Evolutionary conservation across 1,284 basidiomycete species (phyloP).

Genomic region (Ceratobasidium sp.): DNA sequence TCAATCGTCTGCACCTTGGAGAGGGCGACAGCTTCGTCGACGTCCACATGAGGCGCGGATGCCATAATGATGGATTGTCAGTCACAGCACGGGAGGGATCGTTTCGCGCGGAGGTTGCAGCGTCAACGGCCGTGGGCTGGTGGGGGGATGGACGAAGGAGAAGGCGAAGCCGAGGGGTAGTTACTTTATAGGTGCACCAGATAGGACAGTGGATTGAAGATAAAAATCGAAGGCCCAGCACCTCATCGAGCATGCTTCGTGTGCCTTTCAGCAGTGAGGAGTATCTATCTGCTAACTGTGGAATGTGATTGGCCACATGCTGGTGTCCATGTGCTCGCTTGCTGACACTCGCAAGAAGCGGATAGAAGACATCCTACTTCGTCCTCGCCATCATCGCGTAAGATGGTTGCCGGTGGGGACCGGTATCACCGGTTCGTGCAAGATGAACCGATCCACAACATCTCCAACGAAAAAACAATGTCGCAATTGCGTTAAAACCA

Average conservation of each 20-base stretch:
- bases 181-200: constrained; percentile 5
- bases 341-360: constrained; percentile 35
- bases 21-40: constrained; percentile 34
- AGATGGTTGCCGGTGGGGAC: neutral
- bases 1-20: constrained; percentile 38
- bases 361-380: constrained; percentile 13
- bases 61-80: constrained; percentile 9
- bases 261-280: constrained; percentile 39
- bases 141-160: constrained; percentile 9
- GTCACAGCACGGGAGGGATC: constrained; percentile 38
- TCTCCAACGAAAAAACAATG: too few relatives aligned
- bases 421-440: constrained; percentile 23
- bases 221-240: constrained; percentile 32
- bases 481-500: too few relatives aligned
- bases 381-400: neutral
- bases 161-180: neutral
- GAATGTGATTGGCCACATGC: constrained; percentile 26
- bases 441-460: too few relatives aligned
- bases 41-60: constrained; percentile 37
- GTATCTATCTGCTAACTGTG: constrained; percentile 19
- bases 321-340: constrained; percentile 39
- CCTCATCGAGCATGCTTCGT: constrained; percentile 36
- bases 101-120: constrained; percentile 32
- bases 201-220: constrained; percentile 25
- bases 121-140: constrained; percentile 41